Base-by-base conservation (phyloP, 2,329 filamentous ascomycete species). In the Teratosphaeria epicoccoides region DNA sequence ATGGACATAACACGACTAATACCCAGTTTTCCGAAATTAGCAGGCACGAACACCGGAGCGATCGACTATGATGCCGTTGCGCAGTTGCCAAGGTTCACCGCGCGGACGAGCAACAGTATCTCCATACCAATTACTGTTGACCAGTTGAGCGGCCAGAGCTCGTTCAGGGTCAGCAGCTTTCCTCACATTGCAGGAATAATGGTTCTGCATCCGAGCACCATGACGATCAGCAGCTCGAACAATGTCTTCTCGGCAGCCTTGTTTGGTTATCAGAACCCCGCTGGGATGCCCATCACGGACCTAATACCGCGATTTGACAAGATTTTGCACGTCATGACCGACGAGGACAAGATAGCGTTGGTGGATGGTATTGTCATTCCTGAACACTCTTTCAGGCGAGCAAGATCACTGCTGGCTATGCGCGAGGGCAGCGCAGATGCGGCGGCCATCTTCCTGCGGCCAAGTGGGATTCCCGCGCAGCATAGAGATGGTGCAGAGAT, bases 121-220 rank as follows among this genome's bases (percentile, higher is more conserved):
- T 90, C 86, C 65, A 88, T 96, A 52, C 93, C 93, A 1, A 84
- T 88, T 52, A 86, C 85, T 0, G 78, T 98, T 47, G 83, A 89
- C 54, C 84, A 87, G 63, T 73, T 87, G 2, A 78, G 81, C 28
- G 82, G 80, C 43, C 76, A 83, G 59, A 78, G 81, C 17, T 83
- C 87, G 58, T 78, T 98, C 57, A 83, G 88, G 49, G 80, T 98
- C 43, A 95, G 91, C 14, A 95, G 89, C 65, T 95, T 96, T 58
- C 93, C 93, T 14, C 91, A 98, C 66, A 96, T 98, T 70, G 93
- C 93, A 51, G 93, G 93, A 47, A 96, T 98, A 63, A 83, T 98
- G 64, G 90, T 98, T 7, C 76, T 98, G 11, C 85, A 87, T n/a
- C 85, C 91, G 1, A 73, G 82, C 25, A 82, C 79, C 0, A 76